Conservation (phyloP, 441 rosid species). For the Arabidopsis hybrid region DNA sequence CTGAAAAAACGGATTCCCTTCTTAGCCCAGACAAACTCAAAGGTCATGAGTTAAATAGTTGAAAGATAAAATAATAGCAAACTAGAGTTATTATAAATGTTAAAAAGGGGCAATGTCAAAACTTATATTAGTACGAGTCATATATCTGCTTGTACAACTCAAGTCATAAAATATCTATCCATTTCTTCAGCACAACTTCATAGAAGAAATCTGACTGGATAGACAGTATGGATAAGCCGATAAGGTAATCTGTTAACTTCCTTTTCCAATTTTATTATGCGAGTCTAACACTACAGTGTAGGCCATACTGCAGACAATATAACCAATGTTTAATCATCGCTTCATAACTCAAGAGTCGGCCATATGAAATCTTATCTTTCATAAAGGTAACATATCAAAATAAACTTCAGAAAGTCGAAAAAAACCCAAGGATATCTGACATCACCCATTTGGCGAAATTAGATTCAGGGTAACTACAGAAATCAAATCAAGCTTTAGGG, state of each 20-base stretch:
- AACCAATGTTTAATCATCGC: background rate
- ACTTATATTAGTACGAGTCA: slow-evolving; percentile 10
- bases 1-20: slow-evolving; percentile 53
- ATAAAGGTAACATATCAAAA: slow-evolving; percentile 25
- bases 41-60: background rate
- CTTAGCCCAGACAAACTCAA: slow-evolving; percentile 18
- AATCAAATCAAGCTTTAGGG: slow-evolving; percentile 38
- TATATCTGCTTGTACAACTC: slow-evolving; percentile 6
- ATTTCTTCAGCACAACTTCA: slow-evolving; percentile 8
- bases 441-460: background rate
- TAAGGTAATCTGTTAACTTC: background rate
- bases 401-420: slow-evolving; percentile 10
- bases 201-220: slow-evolving; percentile 11
- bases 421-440: slow-evolving; percentile 19
- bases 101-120: background rate
- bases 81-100: background rate
- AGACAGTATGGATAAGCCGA: slow-evolving; percentile 8
- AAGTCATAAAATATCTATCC: slow-evolving; percentile 6
- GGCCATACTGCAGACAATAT: slow-evolving; percentile 2
- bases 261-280: background rate
- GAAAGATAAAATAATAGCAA: slow-evolving; percentile 13
- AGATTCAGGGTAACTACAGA: slow-evolving; percentile 33
- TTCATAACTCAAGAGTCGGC: slow-evolving; percentile 13
- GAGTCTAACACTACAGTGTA: slow-evolving; percentile 13
- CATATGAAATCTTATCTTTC: slow-evolving; percentile 12